These are phyloP conservation scores for Fusarium graminum DNA, from an alignment of 2,329 filamentous ascomycete species.

Conservation along the genomic window DNA sequence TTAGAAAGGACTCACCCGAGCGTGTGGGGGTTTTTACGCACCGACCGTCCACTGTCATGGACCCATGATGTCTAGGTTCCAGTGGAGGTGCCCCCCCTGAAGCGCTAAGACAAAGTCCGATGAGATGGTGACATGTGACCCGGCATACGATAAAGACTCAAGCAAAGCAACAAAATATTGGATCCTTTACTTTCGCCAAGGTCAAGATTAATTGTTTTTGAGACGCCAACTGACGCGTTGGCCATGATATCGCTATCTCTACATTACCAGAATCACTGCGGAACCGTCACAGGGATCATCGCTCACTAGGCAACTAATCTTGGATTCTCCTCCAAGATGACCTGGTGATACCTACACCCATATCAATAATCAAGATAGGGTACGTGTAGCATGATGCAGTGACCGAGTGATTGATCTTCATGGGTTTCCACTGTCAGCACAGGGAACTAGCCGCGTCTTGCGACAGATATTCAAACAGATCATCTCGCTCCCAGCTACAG, in stretches of 20 bases:
- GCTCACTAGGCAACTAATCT: slow-evolving; percentile 8
- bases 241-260: not conserved
- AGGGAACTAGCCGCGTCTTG: slow-evolving; percentile 23
- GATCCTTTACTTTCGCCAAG: slow-evolving; percentile 18
- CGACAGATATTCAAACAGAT: slow-evolving; percentile 24
- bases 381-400: slow-evolving; percentile 13
- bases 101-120: slow-evolving; percentile 31
- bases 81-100: not conserved
- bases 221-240: slow-evolving; percentile 13
- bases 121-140: slow-evolving; percentile 31
- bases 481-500: not conserved
- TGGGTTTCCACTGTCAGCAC: not conserved
- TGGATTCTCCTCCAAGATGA: slow-evolving; percentile 8
- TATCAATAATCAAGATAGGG: not conserved
- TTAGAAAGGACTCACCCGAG: slow-evolving; percentile 1
- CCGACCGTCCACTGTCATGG: slow-evolving; percentile 19
- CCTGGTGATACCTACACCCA: slow-evolving; percentile 2
- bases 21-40: slow-evolving; percentile 30
- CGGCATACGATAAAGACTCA: slow-evolving; percentile 15
- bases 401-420: slow-evolving; percentile 10
- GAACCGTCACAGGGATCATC: not conserved
- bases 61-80: not conserved
- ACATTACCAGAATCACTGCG: not conserved
- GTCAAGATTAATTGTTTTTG: slow-evolving; percentile 7
- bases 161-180: slow-evolving; percentile 21